Evolutionary conservation across 202 grass and related monocot species (phyloP).

Genomic region (Setaria italica): DNA sequence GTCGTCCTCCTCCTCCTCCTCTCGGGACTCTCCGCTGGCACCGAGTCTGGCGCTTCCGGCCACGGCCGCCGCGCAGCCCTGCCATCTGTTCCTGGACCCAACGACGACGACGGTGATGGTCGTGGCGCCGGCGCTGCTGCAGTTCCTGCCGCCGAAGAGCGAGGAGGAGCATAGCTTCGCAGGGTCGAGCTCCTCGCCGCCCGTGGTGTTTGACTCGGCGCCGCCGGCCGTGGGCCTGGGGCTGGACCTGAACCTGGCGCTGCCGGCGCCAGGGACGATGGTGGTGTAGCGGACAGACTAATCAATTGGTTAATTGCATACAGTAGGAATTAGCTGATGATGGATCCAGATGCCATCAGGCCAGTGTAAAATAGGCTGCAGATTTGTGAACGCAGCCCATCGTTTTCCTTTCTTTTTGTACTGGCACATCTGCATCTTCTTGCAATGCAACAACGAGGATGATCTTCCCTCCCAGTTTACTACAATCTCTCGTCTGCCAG

Average conservation of each 20-base stretch:
- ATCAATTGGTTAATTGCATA: not conserved
- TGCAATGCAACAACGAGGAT: too few species aligned
- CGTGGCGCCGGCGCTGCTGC: conserved; percentile 5
- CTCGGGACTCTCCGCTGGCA: not conserved
- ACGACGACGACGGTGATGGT: too few species aligned
- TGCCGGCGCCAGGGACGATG: not conserved
- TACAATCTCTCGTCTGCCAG: too few species aligned
- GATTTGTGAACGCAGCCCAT: not conserved
- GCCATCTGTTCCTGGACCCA: too few species aligned
- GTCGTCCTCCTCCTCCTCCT: not conserved
- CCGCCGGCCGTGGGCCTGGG: not conserved
- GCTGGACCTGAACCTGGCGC: conserved; percentile 22
- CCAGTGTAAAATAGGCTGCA: not conserved
- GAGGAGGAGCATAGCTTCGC: not conserved
- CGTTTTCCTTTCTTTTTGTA: too few species aligned
- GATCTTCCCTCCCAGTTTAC: too few species aligned
- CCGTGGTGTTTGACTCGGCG: not conserved
- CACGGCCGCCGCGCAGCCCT: not conserved
- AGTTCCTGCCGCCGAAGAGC: not conserved
- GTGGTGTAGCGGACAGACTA: not conserved
- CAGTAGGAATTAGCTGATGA: not conserved
- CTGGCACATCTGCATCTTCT: too few species aligned
- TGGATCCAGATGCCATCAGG: too few species aligned
- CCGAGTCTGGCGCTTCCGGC: not conserved
- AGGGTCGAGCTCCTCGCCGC: not conserved